Conservation (phyloP, 768 basidiomycete species). For the Boletus subcaerulescens region DNA sequence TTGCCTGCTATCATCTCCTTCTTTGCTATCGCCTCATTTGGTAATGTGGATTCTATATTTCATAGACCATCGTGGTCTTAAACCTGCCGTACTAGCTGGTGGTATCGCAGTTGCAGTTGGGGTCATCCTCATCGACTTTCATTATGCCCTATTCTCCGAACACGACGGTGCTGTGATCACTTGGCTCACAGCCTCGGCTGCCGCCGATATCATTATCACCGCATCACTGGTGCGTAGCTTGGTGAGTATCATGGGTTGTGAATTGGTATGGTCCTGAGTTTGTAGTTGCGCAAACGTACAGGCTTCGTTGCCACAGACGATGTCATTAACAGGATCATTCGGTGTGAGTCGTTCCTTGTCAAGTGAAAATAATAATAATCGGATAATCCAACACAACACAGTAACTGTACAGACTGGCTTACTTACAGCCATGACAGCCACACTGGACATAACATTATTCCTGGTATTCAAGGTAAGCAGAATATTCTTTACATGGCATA, state of each 20-base stretch:
- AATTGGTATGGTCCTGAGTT: not conserved
- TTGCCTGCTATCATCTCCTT: constrained; percentile 25
- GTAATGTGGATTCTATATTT: not conserved
- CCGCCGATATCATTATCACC: constrained; percentile 44
- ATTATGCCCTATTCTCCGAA: constrained; percentile 33
- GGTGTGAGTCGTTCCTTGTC: constrained; percentile 23
- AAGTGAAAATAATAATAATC: not conserved
- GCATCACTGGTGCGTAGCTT: constrained; percentile 41
- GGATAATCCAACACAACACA: not conserved
- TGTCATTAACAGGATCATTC: constrained; percentile 40
- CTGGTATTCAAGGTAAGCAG: constrained; percentile 12
- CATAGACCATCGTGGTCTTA: not conserved
- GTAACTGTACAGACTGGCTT: constrained; percentile 31
- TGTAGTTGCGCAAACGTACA: constrained; percentile 40
- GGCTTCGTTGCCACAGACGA: constrained; percentile 40
- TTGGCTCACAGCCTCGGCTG: constrained; percentile 42
- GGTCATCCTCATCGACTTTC: constrained; percentile 26
- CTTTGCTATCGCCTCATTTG: constrained; percentile 6
- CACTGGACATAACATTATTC: constrained; percentile 20
- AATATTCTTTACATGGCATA: not conserved
- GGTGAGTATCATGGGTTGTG: constrained; percentile 22
- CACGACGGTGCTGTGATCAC: constrained; percentile 35
- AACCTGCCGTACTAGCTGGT: constrained; percentile 26
- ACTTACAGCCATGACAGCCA: constrained; percentile 3
- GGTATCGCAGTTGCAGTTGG: constrained; percentile 34